phyloP scores from a whole-genome alignment of 2,329 filamentous ascomycete species.

The Dothistroma septosporum region DNA sequence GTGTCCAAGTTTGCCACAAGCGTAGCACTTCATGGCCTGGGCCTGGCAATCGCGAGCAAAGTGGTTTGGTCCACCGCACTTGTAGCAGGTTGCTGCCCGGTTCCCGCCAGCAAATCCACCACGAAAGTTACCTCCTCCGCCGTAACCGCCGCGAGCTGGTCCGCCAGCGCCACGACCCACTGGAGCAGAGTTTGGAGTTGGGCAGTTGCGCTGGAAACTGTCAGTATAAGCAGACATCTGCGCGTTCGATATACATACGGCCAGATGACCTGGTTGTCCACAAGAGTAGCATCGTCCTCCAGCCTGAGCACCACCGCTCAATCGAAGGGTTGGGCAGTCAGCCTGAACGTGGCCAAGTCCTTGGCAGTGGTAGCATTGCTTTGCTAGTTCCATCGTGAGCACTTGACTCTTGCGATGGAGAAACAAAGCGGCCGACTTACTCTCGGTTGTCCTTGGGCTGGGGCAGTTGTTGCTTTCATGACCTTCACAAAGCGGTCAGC shows the following conservation, averaged over 20 bases:
- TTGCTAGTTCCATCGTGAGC: conserved; percentile 54
- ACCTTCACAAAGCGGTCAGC: conserved; percentile 47
- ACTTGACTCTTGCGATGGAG: not conserved
- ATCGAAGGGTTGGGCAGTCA: conserved; percentile 91
- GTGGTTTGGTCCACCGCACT: conserved; percentile 84
- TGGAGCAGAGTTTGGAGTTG: conserved; percentile 65
- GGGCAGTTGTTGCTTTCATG: conserved; percentile 99
- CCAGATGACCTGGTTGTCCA: conserved; percentile 86
- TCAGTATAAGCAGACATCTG: conserved; percentile 12
- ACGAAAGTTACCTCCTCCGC: conserved; percentile 51
- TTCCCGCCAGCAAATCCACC: conserved; percentile 71
- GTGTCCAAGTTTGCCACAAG: conserved; percentile 90
- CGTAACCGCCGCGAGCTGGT: conserved; percentile 66
- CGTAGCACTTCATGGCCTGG: conserved; percentile 97
- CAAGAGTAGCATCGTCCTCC: conserved; percentile 96
- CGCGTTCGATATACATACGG: conserved; percentile 53
- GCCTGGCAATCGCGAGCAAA: conserved; percentile 98
- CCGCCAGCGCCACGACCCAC: conserved; percentile 56
- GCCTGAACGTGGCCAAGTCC: conserved; percentile 97
- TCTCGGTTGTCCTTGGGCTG: conserved; percentile 90
- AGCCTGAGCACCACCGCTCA: conserved; percentile 69
- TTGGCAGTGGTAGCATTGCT: conserved; percentile 99
- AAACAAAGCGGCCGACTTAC: conserved; percentile 44
- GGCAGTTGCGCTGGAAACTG: conserved; percentile 67
- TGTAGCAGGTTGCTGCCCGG: conserved; percentile 63